Percentiles rank a stretch among this genome's conserved stretches.
phyloP scores from a whole-genome alignment of 306 rosid species.

The Datisca glomerata region DNA sequence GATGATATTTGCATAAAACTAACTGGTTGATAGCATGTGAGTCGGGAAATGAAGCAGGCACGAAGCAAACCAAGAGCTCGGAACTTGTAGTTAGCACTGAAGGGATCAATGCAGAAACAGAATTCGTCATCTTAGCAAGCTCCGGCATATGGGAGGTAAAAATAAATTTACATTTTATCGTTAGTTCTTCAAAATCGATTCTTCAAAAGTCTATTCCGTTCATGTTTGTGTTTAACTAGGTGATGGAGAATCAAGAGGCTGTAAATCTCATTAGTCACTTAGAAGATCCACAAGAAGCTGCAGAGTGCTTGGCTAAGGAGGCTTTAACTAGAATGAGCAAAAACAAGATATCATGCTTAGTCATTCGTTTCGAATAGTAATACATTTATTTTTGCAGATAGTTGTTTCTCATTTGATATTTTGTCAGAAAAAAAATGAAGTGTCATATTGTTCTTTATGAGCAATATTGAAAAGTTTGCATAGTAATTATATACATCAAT shows the following conservation, averaged over 20 bases:
- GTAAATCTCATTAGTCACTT: conserved; percentile 66
- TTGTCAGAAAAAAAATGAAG: no score
- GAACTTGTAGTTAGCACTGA: conserved; percentile 42
- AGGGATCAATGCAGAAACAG: conserved; percentile 37
- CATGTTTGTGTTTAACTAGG: conserved; percentile 22
- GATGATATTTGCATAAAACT: not conserved
- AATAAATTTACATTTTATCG: not conserved
- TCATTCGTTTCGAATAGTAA: conserved; percentile 89
- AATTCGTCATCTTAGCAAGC: conserved; percentile 73
- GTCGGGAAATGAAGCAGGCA: conserved; percentile 8
- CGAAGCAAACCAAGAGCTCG: conserved; percentile 22
- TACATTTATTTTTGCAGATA: no score
- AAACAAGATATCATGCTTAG: conserved; percentile 62
- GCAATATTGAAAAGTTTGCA: no score
- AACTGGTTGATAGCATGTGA: not conserved
- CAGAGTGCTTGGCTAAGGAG: conserved; percentile 72
- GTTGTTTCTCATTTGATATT: no score
- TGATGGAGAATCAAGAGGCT: conserved; percentile 81
- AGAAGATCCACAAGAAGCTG: conserved; percentile 73
- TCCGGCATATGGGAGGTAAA: conserved; percentile 82
- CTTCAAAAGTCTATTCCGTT: not conserved
- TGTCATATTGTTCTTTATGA: no score
- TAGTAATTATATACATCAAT: no score
- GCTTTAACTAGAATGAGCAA: conserved; percentile 70
- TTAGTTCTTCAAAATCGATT: not conserved